Evolutionary conservation across 108 stramenopile species (phyloP).

Genomic region (Pelagomonas calceolata): DNA sequence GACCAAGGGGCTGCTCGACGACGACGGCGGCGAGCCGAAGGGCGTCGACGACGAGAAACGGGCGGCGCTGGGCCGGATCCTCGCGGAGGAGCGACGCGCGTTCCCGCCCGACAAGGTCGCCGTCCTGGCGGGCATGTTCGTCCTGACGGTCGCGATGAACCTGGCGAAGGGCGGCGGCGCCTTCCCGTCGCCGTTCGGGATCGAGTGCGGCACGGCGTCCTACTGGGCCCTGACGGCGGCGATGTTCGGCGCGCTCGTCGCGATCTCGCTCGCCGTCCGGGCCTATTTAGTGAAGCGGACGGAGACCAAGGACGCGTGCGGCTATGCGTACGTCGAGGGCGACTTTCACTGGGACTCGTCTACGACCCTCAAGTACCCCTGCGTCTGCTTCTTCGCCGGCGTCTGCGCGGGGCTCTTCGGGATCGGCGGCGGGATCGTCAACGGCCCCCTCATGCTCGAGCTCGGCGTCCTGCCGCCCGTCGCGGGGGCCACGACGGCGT

Average conservation of each 20-base stretch:
- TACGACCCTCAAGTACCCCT: constrained; percentile 74
- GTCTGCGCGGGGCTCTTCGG: constrained; percentile 93
- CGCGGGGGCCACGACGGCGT: constrained; percentile 63
- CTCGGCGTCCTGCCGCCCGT: constrained; percentile 85
- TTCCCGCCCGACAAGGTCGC: constrained; percentile 40
- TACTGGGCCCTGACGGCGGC: constrained; percentile 70
- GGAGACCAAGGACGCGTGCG: constrained; percentile 48
- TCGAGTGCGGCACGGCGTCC: constrained; percentile 69
- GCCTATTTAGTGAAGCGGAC: constrained; percentile 66
- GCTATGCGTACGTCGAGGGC: constrained; percentile 78
- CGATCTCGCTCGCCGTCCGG: constrained; percentile 47
- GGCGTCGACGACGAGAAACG: not conserved
- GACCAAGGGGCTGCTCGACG: constrained; percentile 2
- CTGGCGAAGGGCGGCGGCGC: constrained; percentile 82
- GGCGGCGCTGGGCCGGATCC: constrained; percentile 42
- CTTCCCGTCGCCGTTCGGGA: constrained; percentile 73
- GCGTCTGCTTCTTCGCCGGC: constrained; percentile 75
- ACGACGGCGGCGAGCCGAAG: not conserved
- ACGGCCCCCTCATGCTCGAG: constrained; percentile 87
- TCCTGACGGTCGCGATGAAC: constrained; percentile 67
- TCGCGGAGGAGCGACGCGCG: constrained; percentile 38
- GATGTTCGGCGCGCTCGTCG: constrained; percentile 62
- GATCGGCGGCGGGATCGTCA: constrained; percentile 81
- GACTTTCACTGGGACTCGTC: constrained; percentile 78
- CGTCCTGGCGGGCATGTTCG: constrained; percentile 57